These are phyloP conservation scores for Phytomonas sp. DNA, from an alignment of 208 protist species.

Conservation along the genomic window DNA sequence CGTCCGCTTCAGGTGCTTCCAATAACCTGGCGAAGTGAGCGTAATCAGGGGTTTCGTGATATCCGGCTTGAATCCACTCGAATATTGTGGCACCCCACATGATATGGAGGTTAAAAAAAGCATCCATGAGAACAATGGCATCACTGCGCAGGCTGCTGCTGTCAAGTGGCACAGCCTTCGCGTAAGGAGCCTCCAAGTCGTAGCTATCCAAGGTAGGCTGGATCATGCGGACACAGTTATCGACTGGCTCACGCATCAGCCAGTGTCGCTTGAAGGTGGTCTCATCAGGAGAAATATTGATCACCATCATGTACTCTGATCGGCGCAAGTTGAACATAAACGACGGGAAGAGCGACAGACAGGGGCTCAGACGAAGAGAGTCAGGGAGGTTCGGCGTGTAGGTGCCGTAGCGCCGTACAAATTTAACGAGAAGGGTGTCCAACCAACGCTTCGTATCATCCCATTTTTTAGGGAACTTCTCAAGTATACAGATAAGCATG, in stretches of 20 bases:
- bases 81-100: conserved; percentile 95
- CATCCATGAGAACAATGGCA: conserved; percentile 97
- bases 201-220: conserved; percentile 97
- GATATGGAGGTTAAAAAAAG: conserved; percentile 98
- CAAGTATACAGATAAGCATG: conserved; percentile 63
- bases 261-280: conserved; percentile 96
- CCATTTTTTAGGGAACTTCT: conserved; percentile 60
- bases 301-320: conserved; percentile 95
- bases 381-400: conserved; percentile 82
- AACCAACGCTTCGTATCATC: conserved; percentile 96
- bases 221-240: conserved; percentile 96
- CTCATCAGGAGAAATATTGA: conserved; percentile 97
- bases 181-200: conserved; percentile 73
- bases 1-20: conserved; percentile 59
- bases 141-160: conserved; percentile 83
- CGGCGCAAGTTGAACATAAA: conserved; percentile 99
- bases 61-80: conserved; percentile 90
- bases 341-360: conserved; percentile 96
- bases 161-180: conserved; percentile 89
- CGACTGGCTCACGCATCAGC: conserved; percentile 92
- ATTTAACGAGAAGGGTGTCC: conserved; percentile 95
- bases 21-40: conserved; percentile 69
- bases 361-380: conserved; percentile 83
- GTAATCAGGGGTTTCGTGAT: conserved; percentile 87
- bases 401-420: conserved; percentile 92